These are phyloP conservation scores for Irpex sp. DNA, from an alignment of 1,284 basidiomycete genomes.

Conservation along the genomic window DNA sequence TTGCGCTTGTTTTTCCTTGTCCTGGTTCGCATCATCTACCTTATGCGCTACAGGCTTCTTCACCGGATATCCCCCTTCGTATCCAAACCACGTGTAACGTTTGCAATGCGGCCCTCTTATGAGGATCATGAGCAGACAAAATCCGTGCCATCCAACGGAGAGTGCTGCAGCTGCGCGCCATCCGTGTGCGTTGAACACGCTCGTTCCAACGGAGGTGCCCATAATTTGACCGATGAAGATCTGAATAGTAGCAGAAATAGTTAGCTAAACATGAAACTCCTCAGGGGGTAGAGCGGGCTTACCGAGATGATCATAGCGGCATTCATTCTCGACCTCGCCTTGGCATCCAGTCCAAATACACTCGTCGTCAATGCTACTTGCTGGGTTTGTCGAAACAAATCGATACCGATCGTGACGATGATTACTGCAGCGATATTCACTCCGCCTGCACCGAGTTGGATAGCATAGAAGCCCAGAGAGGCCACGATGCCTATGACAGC, in stretches of 20 bases:
- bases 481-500: constrained; percentile 39
- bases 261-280: not conserved
- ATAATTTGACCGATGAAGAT: constrained; percentile 46
- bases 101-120: constrained; percentile 20
- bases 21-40: not conserved
- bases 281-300: constrained; percentile 12
- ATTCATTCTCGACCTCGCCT: constrained; percentile 46
- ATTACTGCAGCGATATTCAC: constrained; percentile 42
- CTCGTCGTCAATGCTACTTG: constrained; percentile 37
- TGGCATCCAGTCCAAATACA: constrained; percentile 33
- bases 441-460: constrained; percentile 42
- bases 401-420: constrained; percentile 40
- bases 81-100: constrained; percentile 39
- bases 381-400: constrained; percentile 44
- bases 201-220: constrained; percentile 46
- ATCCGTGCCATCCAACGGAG: constrained; percentile 43
- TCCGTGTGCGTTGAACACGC: constrained; percentile 47
- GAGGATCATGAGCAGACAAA: constrained; percentile 34
- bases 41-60: constrained; percentile 15
- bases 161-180: constrained; percentile 48
- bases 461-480: constrained; percentile 32
- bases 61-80: constrained; percentile 29
- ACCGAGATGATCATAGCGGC: constrained; percentile 45
- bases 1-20: not conserved
- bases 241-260: constrained; percentile 6